These are phyloP conservation scores for Fraxinus excelsior DNA, from an alignment of 257 asterid species.

Conservation along the genomic window DNA sequence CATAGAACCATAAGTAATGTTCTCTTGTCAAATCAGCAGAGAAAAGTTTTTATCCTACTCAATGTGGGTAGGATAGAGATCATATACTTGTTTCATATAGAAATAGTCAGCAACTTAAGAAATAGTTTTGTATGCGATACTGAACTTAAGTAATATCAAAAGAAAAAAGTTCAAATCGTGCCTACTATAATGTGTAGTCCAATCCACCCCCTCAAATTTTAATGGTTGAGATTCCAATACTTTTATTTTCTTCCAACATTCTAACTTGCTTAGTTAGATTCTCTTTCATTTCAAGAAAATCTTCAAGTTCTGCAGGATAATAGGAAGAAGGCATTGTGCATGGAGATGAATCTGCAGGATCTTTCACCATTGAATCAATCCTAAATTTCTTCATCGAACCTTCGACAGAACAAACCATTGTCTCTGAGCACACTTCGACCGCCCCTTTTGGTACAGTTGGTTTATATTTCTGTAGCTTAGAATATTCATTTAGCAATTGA, in stretches of 20 bases:
- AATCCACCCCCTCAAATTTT: no score
- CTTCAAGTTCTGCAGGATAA: conserved; percentile 31
- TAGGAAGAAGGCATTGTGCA: conserved; percentile 55
- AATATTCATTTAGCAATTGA: conserved; percentile 69
- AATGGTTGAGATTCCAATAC: neutral
- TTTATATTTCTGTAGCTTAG: conserved; percentile 66
- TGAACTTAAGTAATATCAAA: neutral
- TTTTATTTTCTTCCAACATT: conserved; percentile 33
- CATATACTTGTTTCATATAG: no score
- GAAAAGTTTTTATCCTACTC: no score
- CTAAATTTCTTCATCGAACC: conserved; percentile 60
- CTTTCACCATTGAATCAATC: conserved; percentile 53
- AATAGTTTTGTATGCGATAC: no score
- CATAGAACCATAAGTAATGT: no score
- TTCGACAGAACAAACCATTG: conserved; percentile 55
- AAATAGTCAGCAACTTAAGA: no score
- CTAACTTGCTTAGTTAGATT: conserved; percentile 46
- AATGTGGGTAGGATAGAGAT: no score
- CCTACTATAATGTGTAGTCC: neutral
- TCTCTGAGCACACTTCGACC: conserved; percentile 62
- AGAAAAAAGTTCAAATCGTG: neutral
- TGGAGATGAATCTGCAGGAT: conserved; percentile 49
- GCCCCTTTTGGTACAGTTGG: conserved; percentile 72
- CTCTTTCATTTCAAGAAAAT: conserved; percentile 42
- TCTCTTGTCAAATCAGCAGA: no score